Percentiles rank a stretch among this genome's conserved stretches.
phyloP scores from a whole-genome alignment of 2,329 filamentous ascomycete species.

The Colletotrichum magnum region DNA sequence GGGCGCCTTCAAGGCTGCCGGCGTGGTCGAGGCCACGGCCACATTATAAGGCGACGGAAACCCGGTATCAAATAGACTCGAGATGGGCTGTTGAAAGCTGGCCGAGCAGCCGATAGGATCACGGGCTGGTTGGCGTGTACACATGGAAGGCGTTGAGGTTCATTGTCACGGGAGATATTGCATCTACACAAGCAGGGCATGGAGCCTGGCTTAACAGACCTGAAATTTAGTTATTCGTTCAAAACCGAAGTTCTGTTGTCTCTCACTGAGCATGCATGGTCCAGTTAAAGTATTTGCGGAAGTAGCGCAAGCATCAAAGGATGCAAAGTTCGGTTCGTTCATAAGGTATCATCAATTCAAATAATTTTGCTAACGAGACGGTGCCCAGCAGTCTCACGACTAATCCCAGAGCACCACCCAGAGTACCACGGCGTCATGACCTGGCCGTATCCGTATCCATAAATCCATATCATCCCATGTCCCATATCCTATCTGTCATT shows the following conservation, averaged over 20 bases:
- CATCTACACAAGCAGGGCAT: conserved; percentile 20
- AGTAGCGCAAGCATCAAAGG: too few relatives aligned
- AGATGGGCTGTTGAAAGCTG: not conserved
- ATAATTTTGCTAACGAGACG: conserved; percentile 10
- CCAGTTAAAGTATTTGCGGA: too few relatives aligned
- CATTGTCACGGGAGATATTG: conserved; percentile 22
- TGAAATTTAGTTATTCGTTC: conserved; percentile 7
- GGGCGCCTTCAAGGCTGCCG: conserved; percentile 73
- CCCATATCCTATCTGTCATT: conserved; percentile 32
- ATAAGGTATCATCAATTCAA: conserved; percentile 20
- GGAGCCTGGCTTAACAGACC: conserved; percentile 8
- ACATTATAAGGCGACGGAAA: conserved; percentile 60
- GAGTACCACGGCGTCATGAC: conserved; percentile 2
- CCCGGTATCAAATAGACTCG: too few relatives aligned
- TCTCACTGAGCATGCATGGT: too few relatives aligned
- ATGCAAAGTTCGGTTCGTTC: not conserved
- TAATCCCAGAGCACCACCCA: not conserved
- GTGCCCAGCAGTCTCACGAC: conserved; percentile 8
- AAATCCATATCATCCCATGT: conserved; percentile 34
- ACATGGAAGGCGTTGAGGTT: conserved; percentile 33
- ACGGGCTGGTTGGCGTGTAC: conserved; percentile 17
- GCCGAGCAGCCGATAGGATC: not conserved
- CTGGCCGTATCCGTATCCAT: conserved; percentile 25
- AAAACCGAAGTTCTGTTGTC: too few relatives aligned
- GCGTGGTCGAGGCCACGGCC: conserved; percentile 72